Base-by-base conservation (phyloP, 2,329 filamentous ascomycete genomes). In the Diplocarpon rosae region DNA sequence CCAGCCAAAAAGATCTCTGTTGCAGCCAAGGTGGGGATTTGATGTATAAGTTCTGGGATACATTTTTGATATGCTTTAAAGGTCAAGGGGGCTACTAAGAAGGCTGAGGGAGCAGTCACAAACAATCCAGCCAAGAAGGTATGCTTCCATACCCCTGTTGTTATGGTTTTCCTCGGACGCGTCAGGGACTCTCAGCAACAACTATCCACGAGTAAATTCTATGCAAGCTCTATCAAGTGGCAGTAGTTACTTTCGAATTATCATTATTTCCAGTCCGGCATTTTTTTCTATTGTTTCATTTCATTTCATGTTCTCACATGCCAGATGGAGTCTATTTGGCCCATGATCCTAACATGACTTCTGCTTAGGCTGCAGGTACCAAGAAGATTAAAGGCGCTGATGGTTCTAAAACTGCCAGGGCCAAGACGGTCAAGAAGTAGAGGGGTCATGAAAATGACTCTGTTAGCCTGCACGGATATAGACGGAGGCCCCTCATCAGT, bases 91-190 rank as follows among this genome's bases (percentile, higher is more conserved):
- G 48, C 51, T n/a, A 53, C 55, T n/a, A 59, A 61, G 53, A 62
- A 62, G 52, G 56, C 42, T 8, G 59, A 57, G 29, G 58, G 54
- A 6, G 54, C 52, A 44, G 45, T 63, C 15, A 59, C 61, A 27
- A 46, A 42, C 17, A 65, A 64, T 39, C 60, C 63, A n/a, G 62
- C 52, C 40, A 65, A 65, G 55, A 65, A 65, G 58, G 63, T 57
- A 52, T 30, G 53, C 50, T 40, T 27, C 37, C 31, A 31, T 39
- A n/a, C 14, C 41, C 17, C 33, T 24, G 47, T 51, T 56, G 49
- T 56, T 55, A 38, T 56, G 39, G 49, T 52, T 10, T 24, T 17
- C 17, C 40, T 45, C 50, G 39, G 47, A 55, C 54, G 55, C 55
- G 55, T 53, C 46, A 16, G 43, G 14, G 8, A 52, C 48, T 52